phyloP scores from a whole-genome alignment of 2,329 filamentous ascomycete species.

The Ophiocordyceps camponoti-rufipedis region DNA sequence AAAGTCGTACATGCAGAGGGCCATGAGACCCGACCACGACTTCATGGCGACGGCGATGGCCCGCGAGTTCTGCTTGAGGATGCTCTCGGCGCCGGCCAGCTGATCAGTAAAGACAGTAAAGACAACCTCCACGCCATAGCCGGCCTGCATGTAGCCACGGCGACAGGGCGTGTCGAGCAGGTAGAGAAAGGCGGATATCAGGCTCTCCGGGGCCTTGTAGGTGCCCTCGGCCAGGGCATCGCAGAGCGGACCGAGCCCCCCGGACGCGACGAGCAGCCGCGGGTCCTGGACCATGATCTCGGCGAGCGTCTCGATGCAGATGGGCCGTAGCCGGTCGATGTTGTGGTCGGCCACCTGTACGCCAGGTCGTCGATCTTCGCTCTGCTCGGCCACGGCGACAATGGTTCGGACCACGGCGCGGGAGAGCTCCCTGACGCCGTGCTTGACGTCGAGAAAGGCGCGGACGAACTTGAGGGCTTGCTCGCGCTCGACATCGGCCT shows the following conservation, averaged over 20 bases:
- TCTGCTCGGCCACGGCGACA: constrained; percentile 75
- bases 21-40: constrained; percentile 85
- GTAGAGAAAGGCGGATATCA: constrained; percentile 76
- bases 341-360: constrained; percentile 49
- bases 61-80: constrained; percentile 71
- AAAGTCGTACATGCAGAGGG: constrained; percentile 75
- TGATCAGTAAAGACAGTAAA: constrained; percentile 91
- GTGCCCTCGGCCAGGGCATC: constrained; percentile 79
- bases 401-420: constrained; percentile 75
- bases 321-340: constrained; percentile 72
- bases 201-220: constrained; percentile 81
- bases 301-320: constrained; percentile 81
- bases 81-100: constrained; percentile 34
- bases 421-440: constrained; percentile 75
- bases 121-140: constrained; percentile 73
- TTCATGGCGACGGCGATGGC: constrained; percentile 85
- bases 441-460: constrained; percentile 88
- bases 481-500: constrained; percentile 91
- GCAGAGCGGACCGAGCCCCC: constrained; percentile 73
- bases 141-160: constrained; percentile 67
- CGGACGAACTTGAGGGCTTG: constrained; percentile 93
- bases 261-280: constrained; percentile 59
- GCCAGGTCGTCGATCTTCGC: constrained; percentile 70
- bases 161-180: constrained; percentile 70
- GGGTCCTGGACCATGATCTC: constrained; percentile 84